A percentile compares a stretch with the other conserved stretches of the same genome.
These are phyloP conservation scores for Pichia heedii DNA, from an alignment of 805 yeast species.

Conservation along the genomic window DNA sequence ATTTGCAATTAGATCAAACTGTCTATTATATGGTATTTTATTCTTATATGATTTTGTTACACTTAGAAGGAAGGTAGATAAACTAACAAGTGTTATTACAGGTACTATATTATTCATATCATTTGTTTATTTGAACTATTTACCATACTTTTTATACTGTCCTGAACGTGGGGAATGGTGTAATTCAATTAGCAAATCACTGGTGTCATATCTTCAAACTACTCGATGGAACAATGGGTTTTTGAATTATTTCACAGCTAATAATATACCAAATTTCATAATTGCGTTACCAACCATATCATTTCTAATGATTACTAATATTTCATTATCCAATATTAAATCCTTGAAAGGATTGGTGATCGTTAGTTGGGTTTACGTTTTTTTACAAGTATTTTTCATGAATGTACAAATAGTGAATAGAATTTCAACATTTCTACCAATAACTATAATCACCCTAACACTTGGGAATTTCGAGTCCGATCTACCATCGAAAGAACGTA, in stretches of 20 bases:
- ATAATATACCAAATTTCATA: slow-evolving; percentile 75
- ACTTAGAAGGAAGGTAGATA: slow-evolving; percentile 9
- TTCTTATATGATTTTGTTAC: slow-evolving; percentile 48
- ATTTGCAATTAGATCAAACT: slow-evolving; percentile 65
- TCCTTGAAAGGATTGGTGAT: slow-evolving; percentile 28
- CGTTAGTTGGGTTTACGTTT: slow-evolving; percentile 35
- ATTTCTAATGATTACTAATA: slow-evolving; percentile 32
- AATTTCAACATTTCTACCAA: slow-evolving; percentile 67
- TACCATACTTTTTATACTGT: slow-evolving; percentile 56
- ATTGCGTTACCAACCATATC: slow-evolving; percentile 48
- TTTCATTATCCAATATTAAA: slow-evolving; percentile 17
- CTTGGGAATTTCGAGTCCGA: too few relatives aligned
- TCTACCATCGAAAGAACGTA: too few relatives aligned
- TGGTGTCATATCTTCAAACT: slow-evolving; percentile 63
- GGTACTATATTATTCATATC: slow-evolving; percentile 48
- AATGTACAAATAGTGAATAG: slow-evolving; percentile 84
- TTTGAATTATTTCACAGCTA: slow-evolving; percentile 69
- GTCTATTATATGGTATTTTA: slow-evolving; percentile 60
- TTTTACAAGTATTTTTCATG: slow-evolving; percentile 52
- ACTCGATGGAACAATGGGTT: slow-evolving; percentile 85
- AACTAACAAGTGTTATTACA: slow-evolving; percentile 33
- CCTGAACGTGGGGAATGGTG: slow-evolving; percentile 80
- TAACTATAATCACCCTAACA: slow-evolving; percentile 16
- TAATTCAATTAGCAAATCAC: slow-evolving; percentile 39
- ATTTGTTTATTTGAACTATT: slow-evolving; percentile 37